Evolutionary conservation across 805 yeast species (phyloP), one percentile per base, ranked within the genome.

Genomic region (Candida tallmaniae): DNA sequence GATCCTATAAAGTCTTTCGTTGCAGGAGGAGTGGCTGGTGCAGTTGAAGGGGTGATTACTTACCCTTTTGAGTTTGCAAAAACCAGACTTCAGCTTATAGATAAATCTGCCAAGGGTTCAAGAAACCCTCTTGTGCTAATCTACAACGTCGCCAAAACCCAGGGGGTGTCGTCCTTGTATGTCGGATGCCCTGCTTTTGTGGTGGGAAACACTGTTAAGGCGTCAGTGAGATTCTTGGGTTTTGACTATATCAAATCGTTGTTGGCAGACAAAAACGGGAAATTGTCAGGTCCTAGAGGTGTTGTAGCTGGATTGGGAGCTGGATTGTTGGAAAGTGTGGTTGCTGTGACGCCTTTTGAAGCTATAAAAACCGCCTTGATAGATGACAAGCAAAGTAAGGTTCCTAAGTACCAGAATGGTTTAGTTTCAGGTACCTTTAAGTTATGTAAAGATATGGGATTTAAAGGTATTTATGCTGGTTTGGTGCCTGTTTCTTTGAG

Each of bases 61-160:
- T 90, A 88, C 57, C 98, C 98, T 3, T 93, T 93, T 59, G 98
- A 90, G 59, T 90, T 89, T 64, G 96, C 97, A 29, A 90, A 90
- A 55, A 90, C 98, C 3, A 69, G 97, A 42, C 68, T 93, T 29
- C 98, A 90, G 62, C 70, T 90, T 36, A 78, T 79, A 22, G 82
- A 78, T 47, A 82, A 80, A 53, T 51, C 76, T 1, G 63, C 81
- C 10, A 78, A 62, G 35, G 71, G 77, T 10, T 79, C 95, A 2
- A 69, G 89, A 46, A 90, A 93, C 53, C 98, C 98, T 22, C 58
- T 90, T 36, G 82, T 78, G 9, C 70, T 90, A 38, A 83, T 93
- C 41, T 76, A 76, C 55, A 80, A 76, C 37, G 77, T 84, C 5
- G 88, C 85, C 11, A 77, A 70, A 46, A 71, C 75, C 3, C 95